Conservation (phyloP, 306 rosid species). For the Rosa lucieae region DNA sequence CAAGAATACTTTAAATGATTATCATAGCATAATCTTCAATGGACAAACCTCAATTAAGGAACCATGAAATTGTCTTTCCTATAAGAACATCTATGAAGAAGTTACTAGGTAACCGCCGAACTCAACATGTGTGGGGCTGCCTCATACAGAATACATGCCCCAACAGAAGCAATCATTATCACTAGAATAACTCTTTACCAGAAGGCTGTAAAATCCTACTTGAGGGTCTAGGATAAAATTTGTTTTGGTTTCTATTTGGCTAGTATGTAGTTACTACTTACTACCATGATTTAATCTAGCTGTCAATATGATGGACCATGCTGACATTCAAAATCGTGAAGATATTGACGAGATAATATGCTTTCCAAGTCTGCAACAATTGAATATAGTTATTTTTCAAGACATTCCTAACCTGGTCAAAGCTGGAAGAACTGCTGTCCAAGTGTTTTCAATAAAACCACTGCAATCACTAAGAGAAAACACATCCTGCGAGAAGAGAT, state of each 20-base stretch:
- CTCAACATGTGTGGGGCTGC: slow-evolving; percentile 12
- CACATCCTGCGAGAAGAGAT: slow-evolving; percentile 63
- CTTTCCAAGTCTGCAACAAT: background rate
- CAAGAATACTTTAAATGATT: background rate
- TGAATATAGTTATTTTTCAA: background rate
- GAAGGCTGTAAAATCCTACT: background rate
- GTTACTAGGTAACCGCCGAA: background rate
- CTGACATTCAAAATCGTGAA: background rate
- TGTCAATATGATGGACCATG: background rate
- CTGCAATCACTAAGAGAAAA: slow-evolving; percentile 79
- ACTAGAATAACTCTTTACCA: background rate
- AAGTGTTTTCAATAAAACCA: slow-evolving; percentile 83
- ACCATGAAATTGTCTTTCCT: slow-evolving; percentile 46
- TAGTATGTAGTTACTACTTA: no score
- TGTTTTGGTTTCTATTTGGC: no score
- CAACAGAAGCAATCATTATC: slow-evolving; percentile 14
- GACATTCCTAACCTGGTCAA: slow-evolving; percentile 59
- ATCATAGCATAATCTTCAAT: background rate
- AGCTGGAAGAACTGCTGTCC: slow-evolving; percentile 76
- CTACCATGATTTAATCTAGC: background rate
- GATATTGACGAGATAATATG: background rate
- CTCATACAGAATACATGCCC: slow-evolving; percentile 29
- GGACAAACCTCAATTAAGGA: slow-evolving; percentile 71
- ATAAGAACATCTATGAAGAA: slow-evolving; percentile 52
- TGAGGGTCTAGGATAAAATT: background rate